Conservation (phyloP, 1,284 basidiomycete species). For the Rhodotorula sp. region DNA sequence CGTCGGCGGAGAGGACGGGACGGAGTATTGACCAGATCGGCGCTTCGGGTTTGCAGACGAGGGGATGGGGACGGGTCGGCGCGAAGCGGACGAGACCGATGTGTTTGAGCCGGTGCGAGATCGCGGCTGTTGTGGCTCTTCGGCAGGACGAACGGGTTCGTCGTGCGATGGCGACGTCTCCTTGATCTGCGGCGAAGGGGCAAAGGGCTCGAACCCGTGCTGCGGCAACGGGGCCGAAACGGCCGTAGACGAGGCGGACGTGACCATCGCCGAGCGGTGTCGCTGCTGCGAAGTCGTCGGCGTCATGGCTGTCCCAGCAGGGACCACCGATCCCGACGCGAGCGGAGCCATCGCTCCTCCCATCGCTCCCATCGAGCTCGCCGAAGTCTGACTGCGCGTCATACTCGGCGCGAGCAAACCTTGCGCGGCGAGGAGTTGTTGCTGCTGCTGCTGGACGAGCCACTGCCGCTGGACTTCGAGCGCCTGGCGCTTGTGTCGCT, state of each 20-base stretch:
- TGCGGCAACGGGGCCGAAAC: constrained; percentile 19
- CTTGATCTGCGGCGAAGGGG: background rate
- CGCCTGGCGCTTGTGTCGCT: constrained; percentile 62
- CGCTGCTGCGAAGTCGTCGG: constrained; percentile 22
- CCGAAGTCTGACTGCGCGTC: constrained; percentile 36
- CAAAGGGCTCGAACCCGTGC: constrained; percentile 27
- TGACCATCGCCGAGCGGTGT: constrained; percentile 52
- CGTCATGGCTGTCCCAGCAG: background rate
- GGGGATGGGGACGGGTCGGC: constrained; percentile 10
- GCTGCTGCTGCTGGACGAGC: constrained; percentile 37
- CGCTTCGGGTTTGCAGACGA: constrained; percentile 17
- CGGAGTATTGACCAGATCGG: constrained; percentile 26
- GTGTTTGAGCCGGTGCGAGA: constrained; percentile 20
- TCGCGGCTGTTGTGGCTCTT: constrained; percentile 4
- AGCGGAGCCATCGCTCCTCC: background rate
- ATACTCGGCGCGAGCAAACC: constrained; percentile 34
- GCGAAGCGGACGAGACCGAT: constrained; percentile 14
- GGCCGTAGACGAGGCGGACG: constrained; percentile 43
- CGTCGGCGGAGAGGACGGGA: constrained; percentile 28
- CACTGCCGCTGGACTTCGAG: constrained; percentile 40
- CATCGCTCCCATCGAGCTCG: constrained; percentile 22
- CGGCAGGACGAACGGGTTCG: background rate
- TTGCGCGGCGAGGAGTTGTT: constrained; percentile 26
- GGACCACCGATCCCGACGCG: background rate
- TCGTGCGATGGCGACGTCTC: background rate